These are phyloP conservation scores for Emmonsiellopsis sp. DNA, from an alignment of 2,329 filamentous ascomycete species.

Conservation along the genomic window DNA sequence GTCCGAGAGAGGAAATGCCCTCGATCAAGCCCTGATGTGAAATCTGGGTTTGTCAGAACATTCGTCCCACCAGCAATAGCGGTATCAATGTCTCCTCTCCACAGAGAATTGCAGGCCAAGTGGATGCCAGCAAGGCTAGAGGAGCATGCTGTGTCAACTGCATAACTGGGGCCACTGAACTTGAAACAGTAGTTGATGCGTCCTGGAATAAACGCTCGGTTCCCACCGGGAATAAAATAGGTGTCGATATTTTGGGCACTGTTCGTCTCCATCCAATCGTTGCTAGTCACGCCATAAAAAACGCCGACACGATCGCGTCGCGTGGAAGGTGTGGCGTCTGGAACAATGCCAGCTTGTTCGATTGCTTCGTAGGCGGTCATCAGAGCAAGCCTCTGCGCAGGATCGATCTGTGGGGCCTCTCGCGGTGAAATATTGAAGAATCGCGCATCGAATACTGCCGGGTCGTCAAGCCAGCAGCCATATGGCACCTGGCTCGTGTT, in stretches of 20 bases:
- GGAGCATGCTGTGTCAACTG: slow-evolving; percentile 69
- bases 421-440: slow-evolving; percentile 48
- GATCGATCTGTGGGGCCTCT: slow-evolving; percentile 71
- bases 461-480: slow-evolving; percentile 12
- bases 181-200: slow-evolving; percentile 70
- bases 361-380: slow-evolving; percentile 72
- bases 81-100: slow-evolving; percentile 68
- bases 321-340: slow-evolving; percentile 60
- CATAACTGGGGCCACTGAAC: slow-evolving; percentile 63
- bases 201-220: slow-evolving; percentile 51
- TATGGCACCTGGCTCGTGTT: slow-evolving; percentile 14
- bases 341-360: slow-evolving; percentile 70
- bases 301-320: slow-evolving; percentile 57
- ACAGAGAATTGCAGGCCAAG: slow-evolving; percentile 61
- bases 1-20: slow-evolving; percentile 63
- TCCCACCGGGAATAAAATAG: slow-evolving; percentile 56
- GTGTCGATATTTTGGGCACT: slow-evolving; percentile 45
- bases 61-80: slow-evolving; percentile 71
- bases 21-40: slow-evolving; percentile 64
- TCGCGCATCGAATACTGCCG: slow-evolving; percentile 19
- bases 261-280: slow-evolving; percentile 71
- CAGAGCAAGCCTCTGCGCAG: slow-evolving; percentile 67
- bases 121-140: slow-evolving; percentile 64
- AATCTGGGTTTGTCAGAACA: slow-evolving; percentile 70
- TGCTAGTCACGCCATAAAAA: slow-evolving; percentile 66